Base-by-base conservation (phyloP, 108 stramenopile genomes). In the Cyclotella choctawhatcheeana region DNA sequence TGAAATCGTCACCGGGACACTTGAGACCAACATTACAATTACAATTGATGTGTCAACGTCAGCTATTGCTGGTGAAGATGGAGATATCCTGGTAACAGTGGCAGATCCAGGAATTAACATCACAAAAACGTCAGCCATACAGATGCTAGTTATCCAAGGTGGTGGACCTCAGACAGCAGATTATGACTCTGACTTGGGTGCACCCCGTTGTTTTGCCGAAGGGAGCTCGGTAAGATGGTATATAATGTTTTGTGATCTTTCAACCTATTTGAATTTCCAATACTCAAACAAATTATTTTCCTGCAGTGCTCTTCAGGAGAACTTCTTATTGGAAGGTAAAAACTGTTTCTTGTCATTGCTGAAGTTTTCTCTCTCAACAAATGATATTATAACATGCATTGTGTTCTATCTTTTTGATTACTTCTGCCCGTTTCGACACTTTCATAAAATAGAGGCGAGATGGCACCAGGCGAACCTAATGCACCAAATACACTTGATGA, bases 91-190 rank as follows among this genome's bases (percentile, higher is more conserved):
- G 10, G n/a, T 56, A 31, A n/a, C 55, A 56, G 29, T 30, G 4
- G 1, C 47, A n/a, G 47, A 48, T 48, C 4, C 29, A 12, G 31
- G 3, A 1, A 18, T 5, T 4, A 56, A 56, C 29, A 31, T 30
- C 29, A 56, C 29, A 8, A 56, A 56, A 30, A 56, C 55, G 14
- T 31, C 29, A 29, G 4, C 29, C 10, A 56, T 56, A 10, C 10
- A 18, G 51, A 24, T 52, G 3, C 10, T 30, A 12, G 31, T 56
- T 14, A 30, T 56, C 29, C 29, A 56, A 31, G 55, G 55, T 31
- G 55, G 55, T 10, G 55, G 55, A 5, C 27, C 29, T 31, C 55
- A 56, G n/a, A 30, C 55, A 31, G 55, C 55, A n/a, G 55, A 56
- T 27, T 56, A 56, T 31, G 55, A 56, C 31, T 30, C 55, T 30